phyloP scores from a whole-genome alignment of 2,329 filamentous ascomycete species.

The Neonectria sp. region DNA sequence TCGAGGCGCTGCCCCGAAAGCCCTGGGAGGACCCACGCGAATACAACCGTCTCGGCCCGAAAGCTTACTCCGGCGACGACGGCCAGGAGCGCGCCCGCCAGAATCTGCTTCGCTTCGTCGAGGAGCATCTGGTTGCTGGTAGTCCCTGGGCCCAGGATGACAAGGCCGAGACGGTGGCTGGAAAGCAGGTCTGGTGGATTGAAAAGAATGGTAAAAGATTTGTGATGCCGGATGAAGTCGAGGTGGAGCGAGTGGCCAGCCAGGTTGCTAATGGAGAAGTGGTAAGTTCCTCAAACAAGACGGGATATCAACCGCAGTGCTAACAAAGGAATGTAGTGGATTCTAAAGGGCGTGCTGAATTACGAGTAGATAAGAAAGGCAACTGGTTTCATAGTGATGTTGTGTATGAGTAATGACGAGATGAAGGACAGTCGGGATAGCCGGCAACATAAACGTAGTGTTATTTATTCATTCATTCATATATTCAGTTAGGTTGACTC shows the following conservation, averaged over 20 bases:
- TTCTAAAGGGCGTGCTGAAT: slow-evolving; percentile 70
- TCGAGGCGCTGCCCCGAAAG: slow-evolving; percentile 85
- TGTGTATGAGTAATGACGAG: slow-evolving; percentile 28
- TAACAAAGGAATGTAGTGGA: slow-evolving; percentile 66
- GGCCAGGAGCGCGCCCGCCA: slow-evolving; percentile 82
- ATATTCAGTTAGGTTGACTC: neutral
- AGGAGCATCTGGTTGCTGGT: slow-evolving; percentile 83
- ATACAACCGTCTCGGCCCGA: slow-evolving; percentile 75
- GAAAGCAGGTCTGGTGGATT: slow-evolving; percentile 87
- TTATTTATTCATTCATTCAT: neutral
- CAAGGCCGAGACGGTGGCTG: slow-evolving; percentile 75
- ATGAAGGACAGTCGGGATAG: slow-evolving; percentile 16
- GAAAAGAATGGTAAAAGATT: slow-evolving; percentile 77
- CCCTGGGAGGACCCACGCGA: slow-evolving; percentile 87
- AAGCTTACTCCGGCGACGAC: slow-evolving; percentile 82
- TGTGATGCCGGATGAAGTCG: slow-evolving; percentile 83
- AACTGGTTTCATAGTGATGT: neutral
- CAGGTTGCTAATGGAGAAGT: slow-evolving; percentile 91
- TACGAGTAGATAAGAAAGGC: slow-evolving; percentile 48
- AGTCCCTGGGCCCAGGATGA: slow-evolving; percentile 82
- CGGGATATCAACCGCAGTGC: slow-evolving; percentile 13
- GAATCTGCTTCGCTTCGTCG: slow-evolving; percentile 86
- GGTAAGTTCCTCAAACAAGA: slow-evolving; percentile 54
- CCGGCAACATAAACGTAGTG: slow-evolving; percentile 1
- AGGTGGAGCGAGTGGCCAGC: slow-evolving; percentile 81